Evolutionary conservation across 1,284 basidiomycete species (phyloP).

Genomic region (Jaminaea rosea): DNA sequence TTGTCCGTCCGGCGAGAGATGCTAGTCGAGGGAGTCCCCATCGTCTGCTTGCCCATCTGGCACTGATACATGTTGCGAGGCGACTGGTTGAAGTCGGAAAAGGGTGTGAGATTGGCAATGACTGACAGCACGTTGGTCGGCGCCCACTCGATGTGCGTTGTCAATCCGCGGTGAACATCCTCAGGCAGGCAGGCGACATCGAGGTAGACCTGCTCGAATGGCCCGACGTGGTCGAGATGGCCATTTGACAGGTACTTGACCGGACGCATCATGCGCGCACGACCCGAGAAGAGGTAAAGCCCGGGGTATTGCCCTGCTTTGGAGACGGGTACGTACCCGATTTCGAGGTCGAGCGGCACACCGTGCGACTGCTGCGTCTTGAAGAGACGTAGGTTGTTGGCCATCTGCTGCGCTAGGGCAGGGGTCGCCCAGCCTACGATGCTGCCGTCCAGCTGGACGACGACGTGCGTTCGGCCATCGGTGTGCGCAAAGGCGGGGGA

Average conservation of each 20-base stretch:
- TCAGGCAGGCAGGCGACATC: constrained; percentile 86
- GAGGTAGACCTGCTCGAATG: constrained; percentile 99
- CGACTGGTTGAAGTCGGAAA: constrained; percentile 84
- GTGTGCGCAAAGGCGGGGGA: constrained; percentile 71
- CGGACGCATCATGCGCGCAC: constrained; percentile 93
- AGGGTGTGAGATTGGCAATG: constrained; percentile 58
- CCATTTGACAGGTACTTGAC: constrained; percentile 84
- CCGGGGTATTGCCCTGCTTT: constrained; percentile 95
- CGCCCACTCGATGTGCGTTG: constrained; percentile 78
- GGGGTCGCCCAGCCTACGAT: constrained; percentile 92
- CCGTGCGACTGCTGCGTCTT: constrained; percentile 76
- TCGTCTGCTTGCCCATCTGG: constrained; percentile 99
- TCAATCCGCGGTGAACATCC: constrained; percentile 73
- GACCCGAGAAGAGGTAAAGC: constrained; percentile 80
- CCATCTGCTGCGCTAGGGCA: constrained; percentile 66
- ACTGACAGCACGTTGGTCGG: constrained; percentile 90
- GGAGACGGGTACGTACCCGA: constrained; percentile 80
- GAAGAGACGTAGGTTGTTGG: constrained; percentile 76
- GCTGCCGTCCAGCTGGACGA: constrained; percentile 85
- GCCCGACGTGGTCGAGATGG: constrained; percentile 78
- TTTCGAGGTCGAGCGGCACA: constrained; percentile 87
- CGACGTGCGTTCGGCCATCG: constrained; percentile 71
- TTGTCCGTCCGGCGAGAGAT: constrained; percentile 89
- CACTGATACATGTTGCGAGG: constrained; percentile 59
- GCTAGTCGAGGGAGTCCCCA: constrained; percentile 94